A percentile compares a stretch with the other conserved stretches of the same genome.
phyloP scores from a whole-genome alignment of 768 basidiomycete genomes.

The Gyrodon lividus region DNA sequence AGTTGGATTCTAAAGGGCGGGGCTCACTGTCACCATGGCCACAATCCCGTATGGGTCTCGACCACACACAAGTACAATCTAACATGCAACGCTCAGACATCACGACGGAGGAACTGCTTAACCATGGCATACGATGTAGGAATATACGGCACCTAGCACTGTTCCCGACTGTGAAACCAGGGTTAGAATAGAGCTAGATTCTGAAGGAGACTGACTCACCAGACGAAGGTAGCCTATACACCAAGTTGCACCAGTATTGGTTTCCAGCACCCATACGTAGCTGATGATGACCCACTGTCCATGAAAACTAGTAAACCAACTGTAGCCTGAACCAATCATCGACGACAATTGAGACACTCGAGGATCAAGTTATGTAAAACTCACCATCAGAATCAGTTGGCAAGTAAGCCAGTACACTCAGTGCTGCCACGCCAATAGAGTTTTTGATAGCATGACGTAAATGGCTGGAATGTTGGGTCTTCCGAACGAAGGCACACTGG shows the following conservation, averaged over 20 bases:
- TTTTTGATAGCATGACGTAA: constrained; percentile 47
- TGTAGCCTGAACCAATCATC: constrained; percentile 27
- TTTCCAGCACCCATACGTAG: constrained; percentile 51
- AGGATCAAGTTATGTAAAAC: neutral
- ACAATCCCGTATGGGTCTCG: constrained; percentile 45
- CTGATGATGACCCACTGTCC: constrained; percentile 53
- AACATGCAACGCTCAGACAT: neutral
- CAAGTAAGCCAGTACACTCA: constrained; percentile 45
- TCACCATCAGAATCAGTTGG: constrained; percentile 35
- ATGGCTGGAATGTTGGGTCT: constrained; percentile 40
- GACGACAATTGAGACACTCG: neutral
- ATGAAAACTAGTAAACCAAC: constrained; percentile 38
- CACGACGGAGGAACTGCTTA: neutral
- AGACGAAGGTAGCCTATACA: constrained; percentile 45
- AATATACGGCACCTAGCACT: constrained; percentile 34
- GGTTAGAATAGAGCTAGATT: neutral
- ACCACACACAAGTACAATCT: constrained; percentile 41
- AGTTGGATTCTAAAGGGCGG: neutral
- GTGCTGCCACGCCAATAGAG: constrained; percentile 40
- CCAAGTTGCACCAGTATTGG: constrained; percentile 53
- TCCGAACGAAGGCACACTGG: constrained; percentile 14
- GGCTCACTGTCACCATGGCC: constrained; percentile 37
- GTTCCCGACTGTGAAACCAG: constrained; percentile 31
- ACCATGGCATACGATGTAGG: constrained; percentile 27
- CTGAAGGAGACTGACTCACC: constrained; percentile 24